Evolutionary conservation across 2,329 filamentous ascomycete genomes (phyloP), one percentile per base, ranked within the genome.

Genomic region (Niveomyces coronatus): DNA sequence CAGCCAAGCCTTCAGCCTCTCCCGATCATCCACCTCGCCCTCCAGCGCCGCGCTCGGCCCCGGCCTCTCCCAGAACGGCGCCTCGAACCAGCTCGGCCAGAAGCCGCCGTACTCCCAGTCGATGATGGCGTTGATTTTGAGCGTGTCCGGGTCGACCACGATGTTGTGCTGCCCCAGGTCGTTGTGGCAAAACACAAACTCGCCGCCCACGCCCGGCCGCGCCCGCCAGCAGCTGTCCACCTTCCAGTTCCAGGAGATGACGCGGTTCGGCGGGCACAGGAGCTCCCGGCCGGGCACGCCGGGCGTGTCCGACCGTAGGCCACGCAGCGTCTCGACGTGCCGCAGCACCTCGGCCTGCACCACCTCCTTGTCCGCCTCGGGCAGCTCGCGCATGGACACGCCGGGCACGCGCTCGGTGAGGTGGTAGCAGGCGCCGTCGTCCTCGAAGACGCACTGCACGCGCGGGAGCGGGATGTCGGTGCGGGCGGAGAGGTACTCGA

Each of bases 41-140:
- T 45, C 37, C 3, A 46, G 30, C 13, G 41, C 18, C 11, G 13
- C 33, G 28, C 44, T 42, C 5, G 40, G 43, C 10, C 47, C 47
- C 10, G 18, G 22, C 10, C 44, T 41, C 39, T 40, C 38, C 44
- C 44, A 49, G 16, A 40, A 49, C 19, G 35, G 37, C 16, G 14
- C 23, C 28, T 49, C 44, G 26, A 49, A 51, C 47, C 46, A 46
- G 9, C 42, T 30, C 20, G 45, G 46, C 41, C 44, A 59, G 45
- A 56, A 60, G 3, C 56, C 56, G 4, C 49, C 52, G 38, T 51
- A 58, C 40, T 62, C 57, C 56, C 56, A 60, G 30, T 59, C 56
- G 18, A 61, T 46, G 19, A 60, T 55, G 8, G 53, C 54, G 2
- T 35, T 37, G 14, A 60, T 53, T 33, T 54, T 50, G 30, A 58